A percentile compares a stretch with the other conserved stretches of the same genome.
Conservation (phyloP, 257 asterid genomes). For the Fraxinus cuspidata region DNA sequence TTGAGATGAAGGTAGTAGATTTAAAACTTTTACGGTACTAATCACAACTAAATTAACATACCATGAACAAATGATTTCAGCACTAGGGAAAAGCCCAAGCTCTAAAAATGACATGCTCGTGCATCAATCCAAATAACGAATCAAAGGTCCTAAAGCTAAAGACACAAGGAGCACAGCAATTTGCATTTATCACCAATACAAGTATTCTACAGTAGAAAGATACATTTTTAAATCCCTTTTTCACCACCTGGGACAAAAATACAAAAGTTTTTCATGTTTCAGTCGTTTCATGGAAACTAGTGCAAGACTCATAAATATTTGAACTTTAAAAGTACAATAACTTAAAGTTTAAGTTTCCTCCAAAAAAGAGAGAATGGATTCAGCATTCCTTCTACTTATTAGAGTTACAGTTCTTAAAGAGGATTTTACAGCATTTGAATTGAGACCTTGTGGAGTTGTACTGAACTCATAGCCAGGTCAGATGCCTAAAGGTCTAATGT, state of each 20-base stretch:
- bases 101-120: slow-evolving; percentile 4
- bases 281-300: background rate
- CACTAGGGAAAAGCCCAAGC: slow-evolving; percentile 1
- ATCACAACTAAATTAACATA: slow-evolving; percentile 14
- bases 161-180: background rate
- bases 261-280: background rate
- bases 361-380: background rate
- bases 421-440: background rate
- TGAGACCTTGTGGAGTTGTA: background rate
- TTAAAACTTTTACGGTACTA: slow-evolving; percentile 7
- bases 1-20: slow-evolving; percentile 16
- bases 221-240: background rate
- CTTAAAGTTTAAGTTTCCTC: background rate
- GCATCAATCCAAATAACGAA: slow-evolving; percentile 9
- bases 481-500: background rate
- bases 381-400: background rate
- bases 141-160: slow-evolving; percentile 10
- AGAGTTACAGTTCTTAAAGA: background rate
- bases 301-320: background rate
- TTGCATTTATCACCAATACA: background rate
- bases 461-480: background rate
- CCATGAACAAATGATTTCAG: background rate
- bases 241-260: background rate
- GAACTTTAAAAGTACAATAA: background rate
- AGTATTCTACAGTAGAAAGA: background rate